Conservation (phyloP, 1,139 yeast species). For the Debaryomycetaceae sp. region DNA sequence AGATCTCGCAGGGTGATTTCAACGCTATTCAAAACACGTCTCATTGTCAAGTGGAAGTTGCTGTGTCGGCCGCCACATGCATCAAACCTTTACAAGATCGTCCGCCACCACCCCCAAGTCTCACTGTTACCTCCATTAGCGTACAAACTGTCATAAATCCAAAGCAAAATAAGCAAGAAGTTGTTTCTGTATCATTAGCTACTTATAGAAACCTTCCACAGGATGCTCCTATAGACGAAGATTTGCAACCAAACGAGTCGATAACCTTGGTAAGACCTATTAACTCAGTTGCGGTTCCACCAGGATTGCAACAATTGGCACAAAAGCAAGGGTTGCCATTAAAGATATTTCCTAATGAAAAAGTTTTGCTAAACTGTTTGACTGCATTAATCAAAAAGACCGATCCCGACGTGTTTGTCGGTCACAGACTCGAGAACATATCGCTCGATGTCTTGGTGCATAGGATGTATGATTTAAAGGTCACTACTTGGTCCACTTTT, state of each 20-base stretch:
- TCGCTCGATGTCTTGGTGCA: conserved; percentile 79
- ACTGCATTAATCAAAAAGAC: conserved; percentile 64
- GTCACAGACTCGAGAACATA: conserved; percentile 79
- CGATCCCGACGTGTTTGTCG: conserved; percentile 90
- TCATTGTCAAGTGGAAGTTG: conserved; percentile 76
- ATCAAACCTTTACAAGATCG: conserved; percentile 51
- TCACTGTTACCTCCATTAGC: conserved; percentile 71
- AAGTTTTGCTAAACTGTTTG: conserved; percentile 66
- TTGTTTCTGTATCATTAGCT: conserved; percentile 78
- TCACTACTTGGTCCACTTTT: conserved; percentile 74
- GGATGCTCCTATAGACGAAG: conserved; percentile 64
- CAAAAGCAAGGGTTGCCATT: conserved; percentile 46
- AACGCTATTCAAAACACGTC: conserved; percentile 60
- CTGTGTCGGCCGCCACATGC: conserved; percentile 48
- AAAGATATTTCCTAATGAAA: conserved; percentile 68
- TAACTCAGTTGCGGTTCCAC: conserved; percentile 60
- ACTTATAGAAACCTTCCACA: conserved; percentile 64
- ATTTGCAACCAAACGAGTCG: conserved; percentile 50
- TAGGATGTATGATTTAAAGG: conserved; percentile 71
- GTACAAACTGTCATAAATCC: conserved; percentile 78
- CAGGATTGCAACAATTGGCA: conserved; percentile 63
- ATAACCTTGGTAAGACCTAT: conserved; percentile 77
- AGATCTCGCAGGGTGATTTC: conserved; percentile 63
- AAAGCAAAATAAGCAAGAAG: conserved; percentile 74
- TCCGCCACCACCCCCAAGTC: conserved; percentile 52